Evolutionary conservation across 2,329 filamentous ascomycete species (phyloP), one percentile per base, ranked within the genome.

Genomic region (Orbilia blumenaviensis): DNA sequence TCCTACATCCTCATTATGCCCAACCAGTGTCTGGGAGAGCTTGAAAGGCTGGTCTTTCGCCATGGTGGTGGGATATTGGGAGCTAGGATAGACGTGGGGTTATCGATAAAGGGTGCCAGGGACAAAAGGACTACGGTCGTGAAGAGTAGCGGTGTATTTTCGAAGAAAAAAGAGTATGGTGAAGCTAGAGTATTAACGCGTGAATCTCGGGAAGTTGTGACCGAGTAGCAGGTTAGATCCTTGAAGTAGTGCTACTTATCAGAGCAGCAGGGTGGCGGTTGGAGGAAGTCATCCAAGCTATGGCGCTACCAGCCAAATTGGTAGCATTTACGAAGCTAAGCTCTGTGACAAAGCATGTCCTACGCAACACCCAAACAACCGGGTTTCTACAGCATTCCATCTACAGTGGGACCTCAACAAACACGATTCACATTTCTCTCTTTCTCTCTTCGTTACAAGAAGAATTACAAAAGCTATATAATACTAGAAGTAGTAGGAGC

Each of bases 1-100:
- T 48, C 29, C 56, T 87, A 97, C 95, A 89, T 99, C 95, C 83
- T 95, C 91, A 83, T 95, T 91, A 83, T 99, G 95, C 81, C 93
- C 94, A 80, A 89, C 86, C 79, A 99, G 88, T 81, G 92, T 91
- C 80, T 94, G 93, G 77, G 95, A 96, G 81, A 99, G 89, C 87
- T 94, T 97, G 87, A 93, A 98, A 82, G 73, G 66, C 16, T 4
- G 18, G 61, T 72, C 73, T 27, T 93, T 90, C 83, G 87, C 85
- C 91, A 94, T 94, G 80, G 79, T 79, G 69, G 58, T 38, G 41
- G 41, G 36, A 66, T 58, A 66, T 46, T 36, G 50, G n/a, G 38
- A 32, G 44, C 27, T 46, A 41, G n/a, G 25, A 41, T 18, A 5
- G 18, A 48, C 32, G 58, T 56, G 27, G 44, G 36, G 23, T 67